These are phyloP conservation scores for Geotrichum citri-aurantii DNA, from an alignment of 1,139 yeast genomes.

Conservation along the genomic window DNA sequence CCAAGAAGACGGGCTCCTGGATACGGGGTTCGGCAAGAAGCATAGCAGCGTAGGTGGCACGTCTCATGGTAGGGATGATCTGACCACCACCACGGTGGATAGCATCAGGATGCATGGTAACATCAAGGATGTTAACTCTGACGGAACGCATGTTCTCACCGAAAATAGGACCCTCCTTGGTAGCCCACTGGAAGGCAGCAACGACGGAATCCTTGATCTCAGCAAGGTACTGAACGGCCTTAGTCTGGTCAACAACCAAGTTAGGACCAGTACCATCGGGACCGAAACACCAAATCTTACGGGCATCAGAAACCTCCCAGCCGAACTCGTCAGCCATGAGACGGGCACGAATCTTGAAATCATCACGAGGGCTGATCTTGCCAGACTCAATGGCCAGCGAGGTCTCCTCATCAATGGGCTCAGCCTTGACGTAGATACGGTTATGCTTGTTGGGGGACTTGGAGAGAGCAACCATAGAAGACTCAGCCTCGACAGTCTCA, in stretches of 20 bases:
- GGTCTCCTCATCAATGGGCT: slow-evolving; percentile 92
- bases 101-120: slow-evolving; percentile 99
- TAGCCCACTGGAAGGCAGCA: slow-evolving; percentile 99
- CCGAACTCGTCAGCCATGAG: slow-evolving; percentile 97
- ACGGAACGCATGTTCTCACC: slow-evolving; percentile 96
- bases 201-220: slow-evolving; percentile 99
- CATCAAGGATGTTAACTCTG: slow-evolving; percentile 98
- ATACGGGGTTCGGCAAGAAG: slow-evolving; percentile 98
- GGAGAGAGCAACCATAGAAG: slow-evolving; percentile 93
- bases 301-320: slow-evolving; percentile 99
- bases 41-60: slow-evolving; percentile 98
- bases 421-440: slow-evolving; percentile 98
- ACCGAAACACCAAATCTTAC: slow-evolving; percentile 99
- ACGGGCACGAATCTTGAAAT: slow-evolving; percentile 99
- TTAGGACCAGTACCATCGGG: slow-evolving; percentile 99
- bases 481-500: slow-evolving; percentile 93
- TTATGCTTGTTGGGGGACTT: slow-evolving; percentile 99
- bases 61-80: slow-evolving; percentile 99
- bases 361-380: slow-evolving; percentile 91
- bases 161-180: slow-evolving; percentile 98
- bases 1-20: slow-evolving; percentile 99
- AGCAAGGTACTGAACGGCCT: slow-evolving; percentile 98
- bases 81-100: slow-evolving; percentile 99
- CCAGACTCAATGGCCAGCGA: slow-evolving; percentile 90
- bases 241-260: slow-evolving; percentile 98